Evolutionary conservation across 169 alveolate genomes (phyloP), one percentile per base, ranked within the genome.

Genomic region (Eimeria praecox): DNA sequence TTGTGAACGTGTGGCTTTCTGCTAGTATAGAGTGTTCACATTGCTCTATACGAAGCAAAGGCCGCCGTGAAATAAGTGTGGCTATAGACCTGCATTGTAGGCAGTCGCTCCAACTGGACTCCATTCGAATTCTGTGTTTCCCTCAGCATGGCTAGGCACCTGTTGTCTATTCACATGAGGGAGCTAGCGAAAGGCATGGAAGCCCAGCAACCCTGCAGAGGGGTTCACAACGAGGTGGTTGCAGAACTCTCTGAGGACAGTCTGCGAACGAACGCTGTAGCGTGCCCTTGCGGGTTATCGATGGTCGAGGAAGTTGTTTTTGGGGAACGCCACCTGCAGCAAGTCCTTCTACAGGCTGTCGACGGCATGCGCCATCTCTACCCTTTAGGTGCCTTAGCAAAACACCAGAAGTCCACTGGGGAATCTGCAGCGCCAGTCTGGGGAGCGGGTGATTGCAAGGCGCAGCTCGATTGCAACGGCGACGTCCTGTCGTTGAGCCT

Each of bases 401-500:
- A 44, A 18, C 82, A 24, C n/a, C 78, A 56, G 93, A 33, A 62
- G 83, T 44, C 80, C n/a, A 46, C 83, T 30, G 18, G 24, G 82
- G 83, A 40, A 22, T 27, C 42, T 24, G 82, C 91, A 49, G 35
- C 49, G 27, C 44, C 44, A 4, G 30, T 56, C 22, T 38, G 49
- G 30, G 40, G 64, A 64, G 78, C 93, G 16, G 82, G 82, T 6
- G 93, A 64, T 38, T 87, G 93, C 93, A 38, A 87, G 42, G 93
- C 82, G 42, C 93, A 87, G 93, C 93, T 87, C 20, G 93, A 87
- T 83, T 46, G 93, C 56, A 56, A 87, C 73, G 93, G 82, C 10
- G 82, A 87, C 46, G 49, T 87, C 33, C 64, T 87, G 42, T 87
- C 93, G 10, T 73, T 87, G 30, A 87, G 93, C 62, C 82, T 87